Evolutionary conservation across 2,329 filamentous ascomycete genomes (phyloP).

Genomic region (Colletotrichum sp.): DNA sequence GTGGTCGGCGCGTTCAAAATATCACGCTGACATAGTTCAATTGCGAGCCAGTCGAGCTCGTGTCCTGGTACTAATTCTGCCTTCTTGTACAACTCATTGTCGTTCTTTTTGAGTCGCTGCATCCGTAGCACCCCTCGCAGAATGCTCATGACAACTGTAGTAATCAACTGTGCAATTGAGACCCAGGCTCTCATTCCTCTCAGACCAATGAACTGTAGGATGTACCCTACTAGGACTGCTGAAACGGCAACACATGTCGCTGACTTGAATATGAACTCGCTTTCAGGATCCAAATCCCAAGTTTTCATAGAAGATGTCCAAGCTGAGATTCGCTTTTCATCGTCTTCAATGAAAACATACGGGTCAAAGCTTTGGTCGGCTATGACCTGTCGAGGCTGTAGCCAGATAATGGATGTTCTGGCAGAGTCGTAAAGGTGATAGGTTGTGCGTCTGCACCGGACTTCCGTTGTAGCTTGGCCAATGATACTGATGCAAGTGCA

Average conservation of each 20-base stretch:
- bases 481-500: rapidly evolving
- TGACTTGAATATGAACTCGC: too few species aligned
- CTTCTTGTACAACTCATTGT: rapidly evolving
- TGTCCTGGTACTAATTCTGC: rapidly evolving
- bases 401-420: too few species aligned
- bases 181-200: not conserved
- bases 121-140: not conserved
- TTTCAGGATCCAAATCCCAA: too few species aligned
- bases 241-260: not conserved
- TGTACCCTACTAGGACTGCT: not conserved
- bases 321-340: rapidly evolving
- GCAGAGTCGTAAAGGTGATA: too few species aligned
- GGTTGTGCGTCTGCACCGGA: not conserved
- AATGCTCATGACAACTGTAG: not conserved
- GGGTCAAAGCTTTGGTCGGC: not conserved
- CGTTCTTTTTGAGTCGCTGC: rapidly evolving
- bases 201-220: not conserved
- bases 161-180: not conserved
- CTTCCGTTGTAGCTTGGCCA: rapidly evolving
- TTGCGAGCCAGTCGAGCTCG: not conserved
- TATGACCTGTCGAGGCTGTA: not conserved
- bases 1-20: too few species aligned
- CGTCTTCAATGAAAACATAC: not conserved
- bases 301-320: not conserved
- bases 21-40: too few species aligned